Conservation (phyloP, 352 stramenopile genomes). For the Globisporangium ultimum region DNA sequence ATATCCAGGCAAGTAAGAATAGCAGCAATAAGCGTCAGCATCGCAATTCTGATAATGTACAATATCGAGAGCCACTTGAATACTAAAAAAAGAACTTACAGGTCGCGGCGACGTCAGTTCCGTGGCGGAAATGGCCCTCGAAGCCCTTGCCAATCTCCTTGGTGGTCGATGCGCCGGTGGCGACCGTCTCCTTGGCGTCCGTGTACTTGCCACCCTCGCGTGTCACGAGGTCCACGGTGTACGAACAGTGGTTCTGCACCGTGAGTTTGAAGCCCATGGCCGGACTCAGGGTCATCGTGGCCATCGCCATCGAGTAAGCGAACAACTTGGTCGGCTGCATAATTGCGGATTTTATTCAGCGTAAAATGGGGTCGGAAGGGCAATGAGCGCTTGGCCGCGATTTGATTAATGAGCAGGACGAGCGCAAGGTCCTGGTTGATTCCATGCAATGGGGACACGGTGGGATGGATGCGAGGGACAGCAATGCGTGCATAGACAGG, state of each 20-base stretch:
- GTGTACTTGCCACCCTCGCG: slow-evolving; percentile 47
- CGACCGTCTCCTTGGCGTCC: slow-evolving; percentile 38
- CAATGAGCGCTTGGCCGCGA: not conserved
- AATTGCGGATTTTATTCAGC: not conserved
- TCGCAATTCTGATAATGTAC: slow-evolving; percentile 1
- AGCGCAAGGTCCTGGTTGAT: no score
- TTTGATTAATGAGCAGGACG: slow-evolving; percentile 12
- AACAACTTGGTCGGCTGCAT: not conserved
- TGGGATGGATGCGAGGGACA: no score
- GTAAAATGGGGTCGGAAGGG: not conserved
- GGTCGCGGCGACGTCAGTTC: slow-evolving; percentile 48
- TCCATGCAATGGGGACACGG: no score
- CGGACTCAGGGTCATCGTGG: slow-evolving; percentile 18
- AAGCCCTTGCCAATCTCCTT: slow-evolving; percentile 54
- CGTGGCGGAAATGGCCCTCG: slow-evolving; percentile 69
- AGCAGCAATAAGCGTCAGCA: slow-evolving; percentile 1
- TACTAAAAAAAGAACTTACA: slow-evolving; percentile 10
- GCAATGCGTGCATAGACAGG: not conserved
- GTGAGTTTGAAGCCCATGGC: slow-evolving; percentile 45
- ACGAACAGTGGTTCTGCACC: slow-evolving; percentile 57
- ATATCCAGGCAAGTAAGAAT: not conserved
- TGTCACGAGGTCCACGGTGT: slow-evolving; percentile 53
- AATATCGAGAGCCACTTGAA: not conserved
- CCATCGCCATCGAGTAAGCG: not conserved
- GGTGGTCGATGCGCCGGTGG: slow-evolving; percentile 28